Base-by-base conservation (phyloP, 2,329 filamentous ascomycete species). In the Ophiostoma triangulosporum region DNA sequence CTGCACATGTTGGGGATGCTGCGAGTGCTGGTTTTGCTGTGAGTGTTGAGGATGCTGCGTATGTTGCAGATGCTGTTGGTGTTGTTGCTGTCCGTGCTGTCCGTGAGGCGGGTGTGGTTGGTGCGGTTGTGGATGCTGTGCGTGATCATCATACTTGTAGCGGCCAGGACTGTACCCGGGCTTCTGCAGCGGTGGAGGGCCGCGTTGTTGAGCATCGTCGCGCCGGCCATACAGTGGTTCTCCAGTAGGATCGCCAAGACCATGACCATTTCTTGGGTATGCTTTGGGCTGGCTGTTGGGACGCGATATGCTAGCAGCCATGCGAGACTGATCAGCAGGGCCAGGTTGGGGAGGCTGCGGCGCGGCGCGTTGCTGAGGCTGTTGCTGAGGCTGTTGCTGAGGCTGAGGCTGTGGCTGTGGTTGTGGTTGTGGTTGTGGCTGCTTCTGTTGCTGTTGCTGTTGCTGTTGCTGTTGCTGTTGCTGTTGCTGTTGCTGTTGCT, bases 101-200 rank as follows among this genome's bases (percentile, higher is more conserved):
- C 51, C 54, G 31, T 52, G 36, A 20, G 70, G 14, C 46, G 29
- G 7, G 11, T 48, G 56, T 27, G 51, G 53, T 53, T 72, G 79
- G 43, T 75, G 67, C 49, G 69, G 51, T 9, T 46, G 51, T 7
- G 45, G 51, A 9, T 55, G 54, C 11, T 31, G 36, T 14, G 53
- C 53, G 40, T 52, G 36, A 20, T 80, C 76, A 54, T 82, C 77
- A 58, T 75, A 78, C 48, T 75, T 72, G 14, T 72, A 60, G 2
- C 74, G 70, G 46, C 81, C 77, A 0, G 71, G 70, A 56, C 76
- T 76, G 60, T 79, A 80, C 52, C 80, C 77, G 59, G 29, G 46
- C n/a, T 48, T 27, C 8, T 48, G 46, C 15, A 62, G 68, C 51
- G 58, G 67, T 38, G 58, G 67, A 4, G 31, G 32, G 2, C 38